phyloP scores from a whole-genome alignment of 129 eudicot species.

The Flaveria trinervia region DNA sequence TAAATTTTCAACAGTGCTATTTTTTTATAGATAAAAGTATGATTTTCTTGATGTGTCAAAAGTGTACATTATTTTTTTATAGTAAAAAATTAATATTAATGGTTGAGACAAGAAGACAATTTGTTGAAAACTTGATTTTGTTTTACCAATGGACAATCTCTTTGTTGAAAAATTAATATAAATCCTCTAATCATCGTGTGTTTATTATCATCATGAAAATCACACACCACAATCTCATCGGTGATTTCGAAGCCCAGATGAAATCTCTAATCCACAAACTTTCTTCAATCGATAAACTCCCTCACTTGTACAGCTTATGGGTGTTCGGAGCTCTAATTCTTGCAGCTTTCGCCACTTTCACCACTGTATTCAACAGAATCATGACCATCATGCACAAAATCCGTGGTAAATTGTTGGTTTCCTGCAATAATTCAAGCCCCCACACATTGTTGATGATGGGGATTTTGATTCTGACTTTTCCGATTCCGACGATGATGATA shows the following conservation, averaged over 20 bases:
- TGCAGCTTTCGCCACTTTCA: constrained; percentile 63
- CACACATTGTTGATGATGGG: constrained; percentile 29
- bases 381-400: constrained; percentile 41
- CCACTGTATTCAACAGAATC: constrained; percentile 46
- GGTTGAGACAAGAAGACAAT: no score
- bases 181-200: no score
- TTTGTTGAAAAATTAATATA: no score
- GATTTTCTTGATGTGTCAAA: no score
- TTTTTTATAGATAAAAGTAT: no score
- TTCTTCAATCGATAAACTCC: constrained; percentile 37
- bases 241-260: constrained; percentile 63
- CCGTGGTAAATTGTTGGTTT: constrained; percentile 25
- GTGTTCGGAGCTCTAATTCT: constrained; percentile 72
- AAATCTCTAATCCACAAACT: constrained; percentile 50
- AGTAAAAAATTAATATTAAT: no score
- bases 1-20: no score
- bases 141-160: no score
- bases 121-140: no score
- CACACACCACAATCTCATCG: constrained; percentile 41
- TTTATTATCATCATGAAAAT: no score
- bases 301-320: constrained; percentile 51
- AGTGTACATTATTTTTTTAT: no score
- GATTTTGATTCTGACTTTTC: constrained; percentile 51
- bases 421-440: constrained; percentile 28
- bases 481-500: constrained; percentile 50